Conservation (phyloP, 1,284 basidiomycete genomes). For the Ganoderma lingzhi region DNA sequence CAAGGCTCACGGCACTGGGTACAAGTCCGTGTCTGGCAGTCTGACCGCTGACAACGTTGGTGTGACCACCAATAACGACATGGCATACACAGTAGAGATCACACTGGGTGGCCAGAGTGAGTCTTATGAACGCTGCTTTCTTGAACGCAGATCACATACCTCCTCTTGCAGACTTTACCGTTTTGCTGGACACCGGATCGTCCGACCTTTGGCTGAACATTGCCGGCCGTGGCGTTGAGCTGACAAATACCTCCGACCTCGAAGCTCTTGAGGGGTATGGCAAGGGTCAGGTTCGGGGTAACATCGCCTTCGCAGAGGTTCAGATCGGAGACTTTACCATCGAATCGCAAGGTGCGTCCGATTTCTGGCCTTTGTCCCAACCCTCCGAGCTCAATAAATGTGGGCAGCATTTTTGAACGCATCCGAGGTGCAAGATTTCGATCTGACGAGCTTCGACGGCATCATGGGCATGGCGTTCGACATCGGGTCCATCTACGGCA, state of each 20-base stretch:
- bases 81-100: too few species aligned
- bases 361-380: background rate
- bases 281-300: conserved; percentile 34
- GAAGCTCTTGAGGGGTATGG: conserved; percentile 25
- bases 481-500: conserved; percentile 54
- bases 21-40: too few species aligned
- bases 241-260: conserved; percentile 35
- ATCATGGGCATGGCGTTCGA: conserved; percentile 72
- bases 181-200: conserved; percentile 36
- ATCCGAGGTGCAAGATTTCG: conserved; percentile 38
- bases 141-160: too few species aligned
- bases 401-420: conserved; percentile 38
- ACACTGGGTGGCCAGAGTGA: too few species aligned
- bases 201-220: conserved; percentile 36
- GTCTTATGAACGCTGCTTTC: too few species aligned
- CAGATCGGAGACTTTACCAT: conserved; percentile 38
- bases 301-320: conserved; percentile 36
- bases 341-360: conserved; percentile 35
- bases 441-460: conserved; percentile 58
- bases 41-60: too few species aligned
- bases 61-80: too few species aligned
- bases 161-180: conserved; percentile 26
- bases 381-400: too few species aligned
- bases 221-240: conserved; percentile 10
- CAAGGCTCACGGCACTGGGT: too few species aligned